Conservation (phyloP, 441 rosid genomes). For the Brassica hybrid region DNA sequence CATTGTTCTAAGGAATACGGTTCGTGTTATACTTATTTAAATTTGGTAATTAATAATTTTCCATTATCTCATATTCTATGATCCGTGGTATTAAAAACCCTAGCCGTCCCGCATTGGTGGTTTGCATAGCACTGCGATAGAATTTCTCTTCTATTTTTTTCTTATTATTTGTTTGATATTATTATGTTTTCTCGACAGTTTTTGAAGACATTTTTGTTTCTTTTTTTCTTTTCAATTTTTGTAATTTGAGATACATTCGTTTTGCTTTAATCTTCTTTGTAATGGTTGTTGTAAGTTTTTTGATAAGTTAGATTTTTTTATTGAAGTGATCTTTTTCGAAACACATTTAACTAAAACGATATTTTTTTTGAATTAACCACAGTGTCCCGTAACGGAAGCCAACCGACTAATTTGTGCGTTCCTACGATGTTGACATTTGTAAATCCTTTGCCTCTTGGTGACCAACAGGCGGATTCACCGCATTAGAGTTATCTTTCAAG, state of each 20-base stretch:
- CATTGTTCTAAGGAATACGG: conserved; percentile 5
- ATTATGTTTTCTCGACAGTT: neutral
- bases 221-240: neutral
- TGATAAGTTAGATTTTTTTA: neutral
- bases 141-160: neutral
- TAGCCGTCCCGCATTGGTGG: neutral
- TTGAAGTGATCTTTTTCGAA: neutral
- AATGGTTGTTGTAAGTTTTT: neutral
- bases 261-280: neutral
- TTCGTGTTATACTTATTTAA: neutral
- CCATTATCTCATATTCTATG: neutral
- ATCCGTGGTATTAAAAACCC: neutral
- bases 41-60: neutral
- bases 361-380: no score
- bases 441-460: no score
- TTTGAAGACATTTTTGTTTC: no score
- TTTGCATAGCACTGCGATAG: neutral
- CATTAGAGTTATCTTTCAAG: no score
- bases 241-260: neutral
- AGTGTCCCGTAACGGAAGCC: no score
- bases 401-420: no score
- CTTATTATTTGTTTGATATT: neutral
- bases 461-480: no score
- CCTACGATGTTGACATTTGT: no score
- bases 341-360: no score